These are phyloP conservation scores for Amanita polypyramis DNA, from an alignment of 768 basidiomycete genomes.

Conservation along the genomic window DNA sequence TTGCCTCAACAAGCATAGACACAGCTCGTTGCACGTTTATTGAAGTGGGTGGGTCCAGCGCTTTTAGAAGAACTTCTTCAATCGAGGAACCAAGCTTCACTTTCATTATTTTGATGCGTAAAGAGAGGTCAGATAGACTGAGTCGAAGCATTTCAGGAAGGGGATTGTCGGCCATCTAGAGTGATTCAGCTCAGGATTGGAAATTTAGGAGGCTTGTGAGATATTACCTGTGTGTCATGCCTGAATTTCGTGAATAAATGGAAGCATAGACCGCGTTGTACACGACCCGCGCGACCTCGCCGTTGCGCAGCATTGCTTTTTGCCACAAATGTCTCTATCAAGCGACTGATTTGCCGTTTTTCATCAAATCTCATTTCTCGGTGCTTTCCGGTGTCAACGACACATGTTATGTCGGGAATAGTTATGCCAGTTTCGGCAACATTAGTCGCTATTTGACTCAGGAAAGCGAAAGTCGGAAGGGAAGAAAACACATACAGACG, in stretches of 20 bases:
- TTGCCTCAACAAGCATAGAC: constrained; percentile 79
- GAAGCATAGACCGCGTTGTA: constrained; percentile 83
- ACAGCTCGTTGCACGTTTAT: constrained; percentile 89
- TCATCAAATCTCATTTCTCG: constrained; percentile 98
- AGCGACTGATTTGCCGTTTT: constrained; percentile 87
- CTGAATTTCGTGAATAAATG: constrained; percentile 88
- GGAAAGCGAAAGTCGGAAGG: not conserved
- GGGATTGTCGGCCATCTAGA: constrained; percentile 79
- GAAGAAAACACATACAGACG: constrained; percentile 50
- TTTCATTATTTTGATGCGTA: constrained; percentile 91
- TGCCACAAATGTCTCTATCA: constrained; percentile 87
- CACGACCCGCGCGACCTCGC: constrained; percentile 86
- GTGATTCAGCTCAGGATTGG: not conserved
- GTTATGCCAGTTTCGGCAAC: constrained; percentile 98
- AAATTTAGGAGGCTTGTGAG: not conserved
- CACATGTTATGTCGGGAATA: constrained; percentile 95
- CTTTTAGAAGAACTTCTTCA: constrained; percentile 80
- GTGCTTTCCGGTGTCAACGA: constrained; percentile 91
- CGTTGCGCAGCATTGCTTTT: constrained; percentile 86
- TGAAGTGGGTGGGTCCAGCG: constrained; percentile 80
- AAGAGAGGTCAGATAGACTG: constrained; percentile 82
- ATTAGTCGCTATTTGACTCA: constrained; percentile 55
- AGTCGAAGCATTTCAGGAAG: constrained; percentile 93
- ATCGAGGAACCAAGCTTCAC: constrained; percentile 77
- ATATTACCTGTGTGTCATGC: constrained; percentile 63